phyloP scores from a whole-genome alignment of 1,284 basidiomycete genomes.

The Irpex sp. region DNA sequence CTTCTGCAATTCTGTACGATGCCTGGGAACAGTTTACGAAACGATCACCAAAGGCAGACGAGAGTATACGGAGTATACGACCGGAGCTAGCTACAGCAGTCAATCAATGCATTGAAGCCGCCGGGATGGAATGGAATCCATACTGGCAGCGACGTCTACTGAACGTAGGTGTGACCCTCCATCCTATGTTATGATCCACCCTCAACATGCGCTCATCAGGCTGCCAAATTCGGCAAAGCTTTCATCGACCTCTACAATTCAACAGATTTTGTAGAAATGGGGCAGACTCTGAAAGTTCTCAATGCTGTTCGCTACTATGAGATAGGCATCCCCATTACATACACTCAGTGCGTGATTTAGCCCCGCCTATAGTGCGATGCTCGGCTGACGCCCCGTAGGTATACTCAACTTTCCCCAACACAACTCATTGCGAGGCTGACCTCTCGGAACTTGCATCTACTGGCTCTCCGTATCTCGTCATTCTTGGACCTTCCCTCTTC shows the following conservation, averaged over 20 bases:
- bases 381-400: slow-evolving; percentile 42
- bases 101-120: slow-evolving; percentile 91
- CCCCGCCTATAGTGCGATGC: neutral
- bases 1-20: slow-evolving; percentile 89
- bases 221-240: slow-evolving; percentile 92
- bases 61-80: slow-evolving; percentile 86
- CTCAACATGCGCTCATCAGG: slow-evolving; percentile 41
- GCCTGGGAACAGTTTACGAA: slow-evolving; percentile 87
- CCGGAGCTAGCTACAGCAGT: slow-evolving; percentile 87
- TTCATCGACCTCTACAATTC: slow-evolving; percentile 94
- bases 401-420: slow-evolving; percentile 71
- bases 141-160: slow-evolving; percentile 87
- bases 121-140: slow-evolving; percentile 89
- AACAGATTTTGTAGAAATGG: slow-evolving; percentile 87
- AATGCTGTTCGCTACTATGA: slow-evolving; percentile 91
- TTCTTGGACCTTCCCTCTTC: slow-evolving; percentile 84
- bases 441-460: slow-evolving; percentile 85
- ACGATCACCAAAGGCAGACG: slow-evolving; percentile 88
- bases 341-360: slow-evolving; percentile 70
- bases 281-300: slow-evolving; percentile 89
- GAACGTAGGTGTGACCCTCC: slow-evolving; percentile 50
- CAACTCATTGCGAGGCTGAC: slow-evolving; percentile 84
- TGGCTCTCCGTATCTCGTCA: slow-evolving; percentile 88
- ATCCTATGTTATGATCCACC: neutral
- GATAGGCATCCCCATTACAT: slow-evolving; percentile 92